These are phyloP conservation scores for Astragalus glycyphyllos DNA, from an alignment of 306 rosid genomes.

Conservation along the genomic window DNA sequence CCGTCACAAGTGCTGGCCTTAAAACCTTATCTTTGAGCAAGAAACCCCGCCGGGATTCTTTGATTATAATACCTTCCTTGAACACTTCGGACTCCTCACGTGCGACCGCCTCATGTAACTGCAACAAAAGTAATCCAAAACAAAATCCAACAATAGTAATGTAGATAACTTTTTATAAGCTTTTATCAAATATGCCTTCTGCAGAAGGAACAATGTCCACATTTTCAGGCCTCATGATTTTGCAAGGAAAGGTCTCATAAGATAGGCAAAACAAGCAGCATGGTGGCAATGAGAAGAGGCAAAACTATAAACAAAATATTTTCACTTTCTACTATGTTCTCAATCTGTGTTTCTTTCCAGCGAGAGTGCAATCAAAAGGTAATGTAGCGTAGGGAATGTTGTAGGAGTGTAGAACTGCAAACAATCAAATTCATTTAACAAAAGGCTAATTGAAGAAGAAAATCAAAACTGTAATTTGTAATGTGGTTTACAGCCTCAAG, in stretches of 20 bases:
- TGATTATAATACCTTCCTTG: slow-evolving; percentile 76
- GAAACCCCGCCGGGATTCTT: slow-evolving; percentile 85
- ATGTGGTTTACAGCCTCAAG: slow-evolving; percentile 12
- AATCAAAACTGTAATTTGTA: slow-evolving; percentile 7
- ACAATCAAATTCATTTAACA: background rate
- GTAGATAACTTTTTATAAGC: slow-evolving; percentile 14
- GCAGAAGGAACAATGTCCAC: slow-evolving; percentile 1
- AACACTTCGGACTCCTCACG: slow-evolving; percentile 81
- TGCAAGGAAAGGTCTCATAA: slow-evolving; percentile 3
- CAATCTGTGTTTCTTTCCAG: background rate
- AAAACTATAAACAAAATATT: background rate
- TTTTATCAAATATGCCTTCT: slow-evolving; percentile 28
- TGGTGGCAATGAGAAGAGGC: background rate
- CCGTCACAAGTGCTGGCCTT: slow-evolving; percentile 90
- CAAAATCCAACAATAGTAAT: slow-evolving; percentile 17
- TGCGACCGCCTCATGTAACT: slow-evolving; percentile 88
- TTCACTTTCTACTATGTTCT: background rate
- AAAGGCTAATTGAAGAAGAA: background rate
- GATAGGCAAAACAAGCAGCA: slow-evolving; percentile 19
- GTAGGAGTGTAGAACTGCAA: background rate
- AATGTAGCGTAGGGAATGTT: background rate
- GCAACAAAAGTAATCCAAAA: slow-evolving; percentile 35
- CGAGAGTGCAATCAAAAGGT: background rate
- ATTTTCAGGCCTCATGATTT: slow-evolving; percentile 20
- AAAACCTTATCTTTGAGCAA: slow-evolving; percentile 69